Evolutionary conservation across 768 basidiomycete species (phyloP), one percentile per base, ranked within the genome.

Genomic region (Pleurotus eryngii): DNA sequence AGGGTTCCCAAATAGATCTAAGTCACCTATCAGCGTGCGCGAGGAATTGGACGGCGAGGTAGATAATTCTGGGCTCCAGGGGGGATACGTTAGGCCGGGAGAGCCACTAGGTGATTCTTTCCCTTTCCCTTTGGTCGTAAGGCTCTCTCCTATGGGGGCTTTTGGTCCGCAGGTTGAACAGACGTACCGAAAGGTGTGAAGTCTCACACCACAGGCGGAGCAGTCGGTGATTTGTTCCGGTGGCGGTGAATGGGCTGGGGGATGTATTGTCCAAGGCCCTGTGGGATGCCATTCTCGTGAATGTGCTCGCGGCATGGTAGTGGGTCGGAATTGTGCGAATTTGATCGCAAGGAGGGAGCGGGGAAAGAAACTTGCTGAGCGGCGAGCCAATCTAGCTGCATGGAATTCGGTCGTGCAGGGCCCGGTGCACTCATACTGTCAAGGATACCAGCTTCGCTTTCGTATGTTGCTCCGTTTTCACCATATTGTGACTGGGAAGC

Each of bases 131-230:
- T 85, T 83, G 45, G 68, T 64, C 58, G 50, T 66, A 20, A 54
- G 61, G 58, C 49, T 59, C 55, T 57, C 59, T 11, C 68, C 51
- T 4, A 68, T 64, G 5, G 88, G 82, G 47, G 78, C 71, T 68
- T 86, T 91, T 70, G 91, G 89, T 7, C 92, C 93, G 64, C 95
- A 96, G 20, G 86, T 88, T 3, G 87, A 80, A 65, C 95, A 98
- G 12, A 95, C 87, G 68, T 98, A 97, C 46, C 92, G 86, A 68
- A 96, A 84, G n/a, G 83, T 80, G 51, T 92, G 88, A 17, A 98
- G 74, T 5, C 85, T 65, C 0, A 78, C 69, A 12, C 88, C 89
- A 63, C 95, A 98, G 46, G 83, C 82, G 0, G 92, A 94, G 70
- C 95, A 98, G 49, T 84, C 82, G 1, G 93, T 92, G 15, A 90